phyloP scores from a whole-genome alignment of 345 rosid genomes.

The Syzygium jambos region DNA sequence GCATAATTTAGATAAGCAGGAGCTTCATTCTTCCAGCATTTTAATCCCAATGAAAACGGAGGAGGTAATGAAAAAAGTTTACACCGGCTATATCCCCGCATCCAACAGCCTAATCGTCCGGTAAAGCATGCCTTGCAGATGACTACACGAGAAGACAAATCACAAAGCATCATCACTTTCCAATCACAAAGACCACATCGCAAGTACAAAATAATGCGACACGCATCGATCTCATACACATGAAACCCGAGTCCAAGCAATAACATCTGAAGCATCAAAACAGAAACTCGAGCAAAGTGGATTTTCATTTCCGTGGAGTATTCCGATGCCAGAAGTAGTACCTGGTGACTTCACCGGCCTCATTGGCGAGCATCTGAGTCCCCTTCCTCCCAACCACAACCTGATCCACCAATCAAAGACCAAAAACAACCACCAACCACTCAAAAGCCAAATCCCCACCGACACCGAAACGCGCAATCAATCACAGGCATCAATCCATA shows the following conservation, averaged over 20 bases:
- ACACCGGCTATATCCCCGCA: slow-evolving; percentile 83
- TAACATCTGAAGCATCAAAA: not conserved
- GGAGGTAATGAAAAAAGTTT: slow-evolving; percentile 10
- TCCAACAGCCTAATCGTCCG: slow-evolving; percentile 88
- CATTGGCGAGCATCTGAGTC: slow-evolving; percentile 82
- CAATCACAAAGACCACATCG: not conserved
- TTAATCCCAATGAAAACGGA: not conserved
- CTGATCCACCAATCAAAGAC: slow-evolving; percentile 23
- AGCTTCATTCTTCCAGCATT: not conserved
- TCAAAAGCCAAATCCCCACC: not conserved
- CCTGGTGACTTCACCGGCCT: slow-evolving; percentile 97
- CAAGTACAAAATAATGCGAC: no score
- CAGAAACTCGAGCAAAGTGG: not conserved
- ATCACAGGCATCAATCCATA: not conserved
- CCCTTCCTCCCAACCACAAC: slow-evolving; percentile 90
- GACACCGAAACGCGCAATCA: not conserved
- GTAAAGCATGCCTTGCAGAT: slow-evolving; percentile 83
- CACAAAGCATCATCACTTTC: not conserved
- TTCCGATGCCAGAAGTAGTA: not conserved
- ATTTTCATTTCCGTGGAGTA: not conserved
- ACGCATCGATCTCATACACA: no score
- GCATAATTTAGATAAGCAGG: not conserved
- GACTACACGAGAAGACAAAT: slow-evolving; percentile 25
- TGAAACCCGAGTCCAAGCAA: not conserved
- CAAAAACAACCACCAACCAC: not conserved